phyloP scores from a whole-genome alignment of 352 stramenopile species.

The Elongisporangium anandrum region DNA sequence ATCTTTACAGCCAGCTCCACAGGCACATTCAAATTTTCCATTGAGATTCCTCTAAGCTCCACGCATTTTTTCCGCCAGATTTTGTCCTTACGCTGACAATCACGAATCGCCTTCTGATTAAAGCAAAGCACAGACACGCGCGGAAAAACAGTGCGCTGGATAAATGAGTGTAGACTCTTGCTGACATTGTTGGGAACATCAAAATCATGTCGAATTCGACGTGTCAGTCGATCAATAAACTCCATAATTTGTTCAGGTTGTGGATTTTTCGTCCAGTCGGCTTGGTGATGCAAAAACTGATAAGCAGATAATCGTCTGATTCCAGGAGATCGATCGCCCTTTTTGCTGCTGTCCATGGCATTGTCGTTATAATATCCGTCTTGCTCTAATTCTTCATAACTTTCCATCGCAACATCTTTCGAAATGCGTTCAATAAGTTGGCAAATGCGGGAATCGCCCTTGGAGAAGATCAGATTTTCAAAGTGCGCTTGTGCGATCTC shows the following conservation, averaged over 20 bases:
- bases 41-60: slow-evolving; percentile 53
- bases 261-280: slow-evolving; percentile 59
- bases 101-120: slow-evolving; percentile 53
- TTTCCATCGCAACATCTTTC: slow-evolving; percentile 52
- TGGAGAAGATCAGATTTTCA: slow-evolving; percentile 80
- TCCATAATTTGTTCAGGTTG: slow-evolving; percentile 73
- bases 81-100: slow-evolving; percentile 82
- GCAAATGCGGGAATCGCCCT: slow-evolving; percentile 56
- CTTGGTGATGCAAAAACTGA: slow-evolving; percentile 9
- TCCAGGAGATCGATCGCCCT: background rate
- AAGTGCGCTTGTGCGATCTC: slow-evolving; percentile 83
- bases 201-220: slow-evolving; percentile 68
- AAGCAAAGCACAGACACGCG: slow-evolving; percentile 75
- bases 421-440: slow-evolving; percentile 69
- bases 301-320: background rate
- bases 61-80: slow-evolving; percentile 73
- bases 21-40: slow-evolving; percentile 61
- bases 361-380: slow-evolving; percentile 6
- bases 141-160: slow-evolving; percentile 72
- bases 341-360: slow-evolving; percentile 5
- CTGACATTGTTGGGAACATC: slow-evolving; percentile 64
- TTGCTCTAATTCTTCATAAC: slow-evolving; percentile 55
- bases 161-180: slow-evolving; percentile 75
- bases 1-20: slow-evolving; percentile 62
- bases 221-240: slow-evolving; percentile 64